Percentiles rank a stretch among this genome's conserved stretches.
These are phyloP conservation scores for Amylocarpus encephaloides DNA, from an alignment of 2,329 filamentous ascomycete species.

Conservation along the genomic window DNA sequence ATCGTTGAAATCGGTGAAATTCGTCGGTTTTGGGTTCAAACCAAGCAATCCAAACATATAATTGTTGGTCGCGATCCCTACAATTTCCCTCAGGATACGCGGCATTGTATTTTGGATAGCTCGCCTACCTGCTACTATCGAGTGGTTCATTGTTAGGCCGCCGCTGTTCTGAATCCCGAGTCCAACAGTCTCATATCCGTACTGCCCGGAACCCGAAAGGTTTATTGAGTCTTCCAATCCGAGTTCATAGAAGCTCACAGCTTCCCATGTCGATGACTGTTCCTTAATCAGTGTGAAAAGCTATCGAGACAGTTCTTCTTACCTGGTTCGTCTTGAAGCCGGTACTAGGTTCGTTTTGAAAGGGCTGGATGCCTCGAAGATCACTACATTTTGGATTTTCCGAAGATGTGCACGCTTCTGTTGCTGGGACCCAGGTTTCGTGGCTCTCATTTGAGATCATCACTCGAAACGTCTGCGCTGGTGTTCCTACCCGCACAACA, in stretches of 20 bases:
- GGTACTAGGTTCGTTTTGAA: constrained; percentile 5
- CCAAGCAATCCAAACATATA: constrained; percentile 33
- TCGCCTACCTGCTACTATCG: constrained; percentile 20
- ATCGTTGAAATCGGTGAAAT: constrained; percentile 33
- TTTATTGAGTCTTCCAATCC: constrained; percentile 35
- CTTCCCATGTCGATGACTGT: constrained; percentile 32
- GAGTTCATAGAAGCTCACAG: constrained; percentile 33
- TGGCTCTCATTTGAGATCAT: constrained; percentile 35
- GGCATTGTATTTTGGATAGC: not conserved
- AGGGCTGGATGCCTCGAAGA: constrained; percentile 8
- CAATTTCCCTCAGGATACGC: constrained; percentile 21
- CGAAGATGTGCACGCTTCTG: constrained; percentile 9
- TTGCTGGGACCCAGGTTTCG: constrained; percentile 29
- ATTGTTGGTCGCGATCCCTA: constrained; percentile 15
- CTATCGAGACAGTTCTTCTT: not conserved
- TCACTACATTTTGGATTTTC: constrained; percentile 12
- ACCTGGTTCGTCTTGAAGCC: constrained; percentile 12
- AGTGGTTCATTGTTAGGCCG: constrained; percentile 19
- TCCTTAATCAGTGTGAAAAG: not conserved
- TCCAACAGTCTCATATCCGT: constrained; percentile 18
- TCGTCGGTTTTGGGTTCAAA: constrained; percentile 34
- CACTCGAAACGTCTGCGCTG: constrained; percentile 34
- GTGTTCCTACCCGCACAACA: constrained; percentile 33
- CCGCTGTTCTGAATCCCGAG: constrained; percentile 12
- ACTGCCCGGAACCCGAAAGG: constrained; percentile 26